Evolutionary conservation across 73 alveolate species (phyloP).

Genomic region (Paramecium caudatum): DNA sequence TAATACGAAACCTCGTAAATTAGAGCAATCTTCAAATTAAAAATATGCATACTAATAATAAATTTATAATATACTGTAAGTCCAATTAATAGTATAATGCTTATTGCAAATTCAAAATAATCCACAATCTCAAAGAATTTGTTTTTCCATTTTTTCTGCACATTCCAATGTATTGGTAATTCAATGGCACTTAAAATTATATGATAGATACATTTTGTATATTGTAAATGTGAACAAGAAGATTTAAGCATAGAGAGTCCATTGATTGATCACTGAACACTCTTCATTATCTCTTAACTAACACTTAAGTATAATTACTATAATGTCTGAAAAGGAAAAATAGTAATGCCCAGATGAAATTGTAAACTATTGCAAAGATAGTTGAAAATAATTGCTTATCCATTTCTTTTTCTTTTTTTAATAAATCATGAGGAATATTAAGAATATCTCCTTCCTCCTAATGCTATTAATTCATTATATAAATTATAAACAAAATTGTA

Average conservation of each 20-base stretch:
- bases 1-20: constrained; percentile 14
- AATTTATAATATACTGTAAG: neutral
- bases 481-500: no score
- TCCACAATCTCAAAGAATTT: neutral
- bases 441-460: neutral
- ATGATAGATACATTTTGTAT: constrained; percentile 8
- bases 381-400: neutral
- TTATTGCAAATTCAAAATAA: neutral
- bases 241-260: neutral
- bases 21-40: constrained; percentile 28
- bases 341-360: constrained; percentile 29
- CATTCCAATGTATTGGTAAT: neutral
- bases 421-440: neutral
- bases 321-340: constrained; percentile 12
- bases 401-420: neutral
- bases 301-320: neutral
- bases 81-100: neutral
- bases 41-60: constrained; percentile 38
- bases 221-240: neutral
- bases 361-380: neutral
- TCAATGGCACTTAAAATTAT: neutral
- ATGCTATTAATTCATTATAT: constrained; percentile 15
- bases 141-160: neutral
- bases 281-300: constrained; percentile 43
- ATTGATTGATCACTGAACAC: neutral